Conservation (phyloP, 2,329 filamentous ascomycete species). For the Domatiomyces globalis region DNA sequence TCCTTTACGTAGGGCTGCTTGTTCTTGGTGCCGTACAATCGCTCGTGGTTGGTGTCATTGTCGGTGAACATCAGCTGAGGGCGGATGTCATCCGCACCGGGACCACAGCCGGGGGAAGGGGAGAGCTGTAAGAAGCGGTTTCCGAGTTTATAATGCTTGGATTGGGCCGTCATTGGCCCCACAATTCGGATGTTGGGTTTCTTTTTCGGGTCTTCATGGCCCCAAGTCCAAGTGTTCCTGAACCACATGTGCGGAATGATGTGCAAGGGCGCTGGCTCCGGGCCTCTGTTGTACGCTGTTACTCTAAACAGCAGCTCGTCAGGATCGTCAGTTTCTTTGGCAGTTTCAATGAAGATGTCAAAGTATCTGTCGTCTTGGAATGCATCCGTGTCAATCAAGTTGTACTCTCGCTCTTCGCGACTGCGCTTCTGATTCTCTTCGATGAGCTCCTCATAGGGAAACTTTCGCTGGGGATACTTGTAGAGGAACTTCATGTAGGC, state of each 20-base stretch:
- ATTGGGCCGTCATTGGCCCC: conserved; percentile 54
- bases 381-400: conserved; percentile 73
- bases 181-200: conserved; percentile 65
- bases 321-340: conserved; percentile 81
- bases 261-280: conserved; percentile 78
- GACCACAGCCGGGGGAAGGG: conserved; percentile 73
- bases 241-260: conserved; percentile 95
- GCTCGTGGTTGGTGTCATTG: conserved; percentile 79
- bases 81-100: conserved; percentile 66
- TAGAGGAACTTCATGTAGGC: conserved; percentile 97
- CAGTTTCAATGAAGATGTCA: conserved; percentile 94
- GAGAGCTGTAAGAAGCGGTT: conserved; percentile 73
- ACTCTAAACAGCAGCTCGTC: conserved; percentile 89
- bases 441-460: conserved; percentile 80
- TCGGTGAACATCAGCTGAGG: conserved; percentile 84
- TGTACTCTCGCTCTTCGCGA: conserved; percentile 73
- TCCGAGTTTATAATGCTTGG: conserved; percentile 67
- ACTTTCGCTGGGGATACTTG: conserved; percentile 85
- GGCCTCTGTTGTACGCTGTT: conserved; percentile 89
- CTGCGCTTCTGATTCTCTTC: conserved; percentile 67
- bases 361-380: conserved; percentile 88
- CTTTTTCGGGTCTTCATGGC: conserved; percentile 56
- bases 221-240: conserved; percentile 95
- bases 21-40: conserved; percentile 66
- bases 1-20: conserved; percentile 80